phyloP scores from a whole-genome alignment of 2,329 filamentous ascomycete genomes.

The Annulohypoxylon truncatum region DNA sequence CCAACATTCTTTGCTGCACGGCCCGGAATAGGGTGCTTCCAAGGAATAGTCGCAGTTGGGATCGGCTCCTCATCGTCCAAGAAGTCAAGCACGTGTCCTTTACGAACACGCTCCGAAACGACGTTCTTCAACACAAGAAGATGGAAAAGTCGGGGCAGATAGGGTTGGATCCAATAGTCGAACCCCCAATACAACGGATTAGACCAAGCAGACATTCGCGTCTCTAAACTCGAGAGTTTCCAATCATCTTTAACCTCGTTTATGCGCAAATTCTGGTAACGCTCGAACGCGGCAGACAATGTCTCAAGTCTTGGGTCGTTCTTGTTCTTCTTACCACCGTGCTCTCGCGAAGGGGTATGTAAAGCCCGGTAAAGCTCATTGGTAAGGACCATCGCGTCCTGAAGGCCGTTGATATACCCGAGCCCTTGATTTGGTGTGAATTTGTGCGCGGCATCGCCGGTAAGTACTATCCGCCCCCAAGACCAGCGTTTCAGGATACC shows the following conservation, averaged over 20 bases:
- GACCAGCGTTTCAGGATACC: slow-evolving; percentile 32
- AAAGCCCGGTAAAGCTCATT: slow-evolving; percentile 21
- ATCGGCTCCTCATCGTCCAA: slow-evolving; percentile 29
- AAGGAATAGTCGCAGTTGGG: slow-evolving; percentile 11
- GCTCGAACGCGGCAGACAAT: slow-evolving; percentile 18
- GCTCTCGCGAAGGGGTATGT: background rate
- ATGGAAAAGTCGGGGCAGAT: slow-evolving; percentile 5
- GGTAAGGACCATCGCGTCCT: slow-evolving; percentile 31
- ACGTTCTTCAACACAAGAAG: background rate
- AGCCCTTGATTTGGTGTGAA: slow-evolving; percentile 35
- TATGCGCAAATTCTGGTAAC: slow-evolving; percentile 18
- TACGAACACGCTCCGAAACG: background rate
- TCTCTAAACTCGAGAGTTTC: background rate
- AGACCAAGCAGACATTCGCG: slow-evolving; percentile 8
- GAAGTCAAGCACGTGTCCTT: slow-evolving; percentile 26
- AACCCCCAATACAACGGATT: slow-evolving; percentile 14
- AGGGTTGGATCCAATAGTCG: slow-evolving; percentile 23
- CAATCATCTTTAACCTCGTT: background rate
- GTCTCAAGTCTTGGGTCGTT: background rate
- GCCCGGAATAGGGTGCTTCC: slow-evolving; percentile 21
- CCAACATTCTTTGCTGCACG: background rate
- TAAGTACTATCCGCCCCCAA: slow-evolving; percentile 34
- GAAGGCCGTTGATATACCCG: slow-evolving; percentile 34
- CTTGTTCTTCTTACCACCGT: background rate
- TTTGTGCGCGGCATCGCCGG: slow-evolving; percentile 39